Percentiles rank a stretch among this genome's conserved stretches.
phyloP scores from a whole-genome alignment of 345 rosid genomes.

The Bretschneidera sinensis region DNA sequence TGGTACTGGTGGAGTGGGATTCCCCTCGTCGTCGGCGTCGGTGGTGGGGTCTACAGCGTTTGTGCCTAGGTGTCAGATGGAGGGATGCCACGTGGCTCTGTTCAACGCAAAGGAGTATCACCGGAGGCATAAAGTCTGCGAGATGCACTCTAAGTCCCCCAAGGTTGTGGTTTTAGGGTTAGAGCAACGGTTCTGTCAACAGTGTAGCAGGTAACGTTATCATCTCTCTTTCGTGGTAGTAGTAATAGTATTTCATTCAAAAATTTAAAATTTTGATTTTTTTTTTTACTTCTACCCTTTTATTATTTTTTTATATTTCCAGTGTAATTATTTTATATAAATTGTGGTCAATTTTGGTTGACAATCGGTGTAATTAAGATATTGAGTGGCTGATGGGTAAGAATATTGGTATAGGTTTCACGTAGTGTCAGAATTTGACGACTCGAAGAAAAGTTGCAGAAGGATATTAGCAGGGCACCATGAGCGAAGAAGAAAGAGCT shows the following conservation, averaged over 20 bases:
- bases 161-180: constrained; percentile 58
- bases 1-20: too few species aligned
- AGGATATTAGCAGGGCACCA: constrained; percentile 69
- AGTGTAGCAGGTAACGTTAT: constrained; percentile 68
- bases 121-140: constrained; percentile 78
- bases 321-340: too few species aligned
- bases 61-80: constrained; percentile 68
- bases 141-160: constrained; percentile 72
- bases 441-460: constrained; percentile 60
- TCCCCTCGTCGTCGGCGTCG: constrained; percentile 11
- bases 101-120: constrained; percentile 68
- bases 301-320: too few species aligned
- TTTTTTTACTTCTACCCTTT: not conserved
- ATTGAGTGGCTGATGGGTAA: not conserved
- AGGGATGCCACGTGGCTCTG: constrained; percentile 62
- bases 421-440: constrained; percentile 54
- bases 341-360: not conserved
- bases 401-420: constrained; percentile 45
- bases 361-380: not conserved
- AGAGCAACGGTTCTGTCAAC: constrained; percentile 84
- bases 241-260: too few species aligned
- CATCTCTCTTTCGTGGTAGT: too few species aligned
- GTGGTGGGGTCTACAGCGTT: constrained; percentile 11
- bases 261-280: not conserved
- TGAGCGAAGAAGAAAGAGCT: constrained; percentile 56